phyloP scores from a whole-genome alignment of 2,329 filamentous ascomycete genomes.

The Penicillium decumbens region DNA sequence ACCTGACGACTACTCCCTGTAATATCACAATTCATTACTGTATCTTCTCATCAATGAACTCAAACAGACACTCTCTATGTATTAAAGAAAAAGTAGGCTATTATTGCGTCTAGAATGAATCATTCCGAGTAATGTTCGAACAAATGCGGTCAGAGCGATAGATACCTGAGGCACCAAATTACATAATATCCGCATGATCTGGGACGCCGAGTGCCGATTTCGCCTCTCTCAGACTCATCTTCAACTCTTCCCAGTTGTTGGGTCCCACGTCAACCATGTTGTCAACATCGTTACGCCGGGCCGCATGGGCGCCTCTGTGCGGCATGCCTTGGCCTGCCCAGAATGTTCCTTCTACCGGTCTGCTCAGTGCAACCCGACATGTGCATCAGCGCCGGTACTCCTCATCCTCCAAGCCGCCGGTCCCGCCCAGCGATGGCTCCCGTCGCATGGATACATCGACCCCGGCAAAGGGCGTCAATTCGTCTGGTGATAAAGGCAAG shows the following conservation, averaged over 20 bases:
- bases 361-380: constrained; percentile 33
- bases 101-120: not conserved
- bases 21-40: constrained; percentile 15
- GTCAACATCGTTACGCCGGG: constrained; percentile 45
- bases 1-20: constrained; percentile 18
- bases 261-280: constrained; percentile 38
- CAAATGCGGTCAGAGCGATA: no score
- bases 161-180: constrained; percentile 26
- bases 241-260: constrained; percentile 24
- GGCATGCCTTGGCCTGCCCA: constrained; percentile 33
- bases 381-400: constrained; percentile 47
- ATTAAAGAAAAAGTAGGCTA: not conserved
- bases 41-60: constrained; percentile 1
- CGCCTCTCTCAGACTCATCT: constrained; percentile 33
- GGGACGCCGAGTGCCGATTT: constrained; percentile 32
- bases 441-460: constrained; percentile 39
- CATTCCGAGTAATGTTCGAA: no score
- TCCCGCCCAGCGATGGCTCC: constrained; percentile 45
- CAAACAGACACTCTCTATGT: not conserved
- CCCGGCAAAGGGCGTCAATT: constrained; percentile 38
- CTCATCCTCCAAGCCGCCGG: constrained; percentile 46
- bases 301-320: constrained; percentile 39
- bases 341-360: constrained; percentile 28
- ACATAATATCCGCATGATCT: constrained; percentile 35
- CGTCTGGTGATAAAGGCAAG: constrained; percentile 36